A percentile compares a stretch with the other conserved stretches of the same genome.
Conservation (phyloP, 208 protist species). For the Leishmania tropica region DNA sequence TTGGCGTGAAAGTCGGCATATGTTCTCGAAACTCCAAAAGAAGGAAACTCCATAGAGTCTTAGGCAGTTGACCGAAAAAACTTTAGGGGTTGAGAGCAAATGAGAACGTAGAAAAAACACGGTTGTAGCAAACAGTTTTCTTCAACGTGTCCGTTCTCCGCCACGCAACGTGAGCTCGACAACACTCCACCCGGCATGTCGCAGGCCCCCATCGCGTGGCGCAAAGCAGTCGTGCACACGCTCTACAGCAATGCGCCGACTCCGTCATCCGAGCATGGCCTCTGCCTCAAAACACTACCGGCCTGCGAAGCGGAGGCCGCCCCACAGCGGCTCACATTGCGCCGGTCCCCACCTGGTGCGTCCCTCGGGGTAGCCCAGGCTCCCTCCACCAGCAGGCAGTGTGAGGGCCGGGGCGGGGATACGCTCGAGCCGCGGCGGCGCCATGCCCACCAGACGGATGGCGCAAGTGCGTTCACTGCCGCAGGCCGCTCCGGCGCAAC, state of each 20-base stretch:
- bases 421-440: background rate
- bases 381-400: background rate
- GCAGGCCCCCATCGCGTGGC: too few species aligned
- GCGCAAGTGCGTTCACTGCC: background rate
- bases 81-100: background rate
- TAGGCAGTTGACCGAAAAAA: background rate
- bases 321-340: too few species aligned
- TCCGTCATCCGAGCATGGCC: background rate
- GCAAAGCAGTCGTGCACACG: too few species aligned
- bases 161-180: too few species aligned
- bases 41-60: background rate
- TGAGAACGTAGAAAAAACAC: constrained; percentile 10
- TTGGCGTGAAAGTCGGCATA: background rate
- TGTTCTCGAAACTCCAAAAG: background rate
- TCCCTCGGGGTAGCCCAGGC: background rate
- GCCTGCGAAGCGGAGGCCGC: background rate
- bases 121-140: background rate
- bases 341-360: too few species aligned
- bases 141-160: background rate
- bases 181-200: too few species aligned
- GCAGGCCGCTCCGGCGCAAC: background rate
- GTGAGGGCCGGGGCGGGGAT: background rate
- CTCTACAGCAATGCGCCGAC: too few species aligned
- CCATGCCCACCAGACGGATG: background rate
- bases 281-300: too few species aligned